A percentile compares a stretch with the other conserved stretches of the same genome.
Evolutionary conservation across 1,139 yeast species (phyloP).

Genomic region (Magnusiomyces tetraspermus): DNA sequence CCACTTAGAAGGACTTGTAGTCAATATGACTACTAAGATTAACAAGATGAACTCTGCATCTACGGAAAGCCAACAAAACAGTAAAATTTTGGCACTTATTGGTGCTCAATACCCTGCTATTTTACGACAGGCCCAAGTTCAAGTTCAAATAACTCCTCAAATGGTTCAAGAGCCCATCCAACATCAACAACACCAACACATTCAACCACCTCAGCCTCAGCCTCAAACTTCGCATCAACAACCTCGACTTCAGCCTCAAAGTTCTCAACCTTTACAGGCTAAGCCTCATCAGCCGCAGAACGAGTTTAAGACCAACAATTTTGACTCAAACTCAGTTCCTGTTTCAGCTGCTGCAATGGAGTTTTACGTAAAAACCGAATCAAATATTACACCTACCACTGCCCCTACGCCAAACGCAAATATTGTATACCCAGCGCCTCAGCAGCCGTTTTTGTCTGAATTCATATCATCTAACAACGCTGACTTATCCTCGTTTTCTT

Average conservation of each 20-base stretch:
- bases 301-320: too few relatives aligned
- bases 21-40: conserved; percentile 22
- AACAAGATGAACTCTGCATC: conserved; percentile 18
- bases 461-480: neutral
- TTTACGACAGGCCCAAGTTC: conserved; percentile 11
- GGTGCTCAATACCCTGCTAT: neutral
- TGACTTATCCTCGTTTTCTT: neutral
- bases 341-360: neutral
- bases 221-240: neutral
- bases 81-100: conserved; percentile 9
- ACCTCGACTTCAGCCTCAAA: too few relatives aligned
- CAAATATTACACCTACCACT: neutral
- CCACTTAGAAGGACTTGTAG: conserved; percentile 26
- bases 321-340: too few relatives aligned
- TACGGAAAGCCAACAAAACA: conserved; percentile 15
- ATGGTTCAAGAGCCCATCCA: conserved; percentile 2
- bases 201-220: neutral
- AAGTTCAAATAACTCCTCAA: conserved; percentile 3
- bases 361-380: neutral
- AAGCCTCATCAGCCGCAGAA: too few relatives aligned
- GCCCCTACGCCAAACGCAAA: neutral
- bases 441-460: neutral
- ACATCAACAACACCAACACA: conserved; percentile 1
- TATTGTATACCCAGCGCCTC: neutral
- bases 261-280: too few relatives aligned